Conservation (phyloP, 2,329 filamentous ascomycete genomes). For the Plenodomus biglobosus region DNA sequence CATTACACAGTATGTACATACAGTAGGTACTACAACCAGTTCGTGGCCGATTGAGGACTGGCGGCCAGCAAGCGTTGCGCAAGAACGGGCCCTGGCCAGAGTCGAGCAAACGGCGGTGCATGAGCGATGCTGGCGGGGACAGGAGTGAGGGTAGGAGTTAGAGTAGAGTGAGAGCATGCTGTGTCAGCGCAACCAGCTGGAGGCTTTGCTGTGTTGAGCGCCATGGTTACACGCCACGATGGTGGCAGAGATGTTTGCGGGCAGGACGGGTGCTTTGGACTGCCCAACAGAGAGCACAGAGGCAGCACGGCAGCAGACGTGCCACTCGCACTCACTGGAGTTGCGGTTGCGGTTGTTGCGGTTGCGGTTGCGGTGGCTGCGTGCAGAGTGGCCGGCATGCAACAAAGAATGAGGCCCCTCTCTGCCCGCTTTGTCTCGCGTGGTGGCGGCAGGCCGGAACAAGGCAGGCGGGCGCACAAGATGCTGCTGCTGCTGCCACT, state of each 20-base stretch:
- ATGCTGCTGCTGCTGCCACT: slow-evolving; percentile 10
- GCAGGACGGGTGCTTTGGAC: slow-evolving; percentile 4
- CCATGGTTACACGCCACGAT: slow-evolving; percentile 15
- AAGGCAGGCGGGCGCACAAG: slow-evolving; percentile 10
- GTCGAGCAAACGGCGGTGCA: slow-evolving; percentile 37
- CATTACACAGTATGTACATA: slow-evolving; percentile 12
- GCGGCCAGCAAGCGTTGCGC: slow-evolving; percentile 27
- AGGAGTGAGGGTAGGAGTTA: too few species aligned
- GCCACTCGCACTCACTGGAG: slow-evolving; percentile 14
- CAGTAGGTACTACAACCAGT: too few species aligned
- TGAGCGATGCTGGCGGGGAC: slow-evolving; percentile 19
- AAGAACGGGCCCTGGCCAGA: slow-evolving; percentile 30
- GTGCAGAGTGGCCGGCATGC: slow-evolving; percentile 15
- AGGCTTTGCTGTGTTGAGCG: slow-evolving; percentile 15
- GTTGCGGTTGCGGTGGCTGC: slow-evolving; percentile 10
- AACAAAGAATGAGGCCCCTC: slow-evolving; percentile 16
- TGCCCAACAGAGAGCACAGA: slow-evolving; percentile 9
- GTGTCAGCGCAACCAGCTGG: slow-evolving; percentile 13
- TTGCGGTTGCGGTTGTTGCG: background rate
- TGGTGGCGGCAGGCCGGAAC: slow-evolving; percentile 12
- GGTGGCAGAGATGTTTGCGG: slow-evolving; percentile 19
- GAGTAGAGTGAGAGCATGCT: too few species aligned
- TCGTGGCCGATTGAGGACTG: slow-evolving; percentile 9
- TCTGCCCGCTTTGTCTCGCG: slow-evolving; percentile 18
- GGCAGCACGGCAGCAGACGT: slow-evolving; percentile 4